Percentiles rank a stretch among this genome's conserved stretches.
Evolutionary conservation across 148 eudicot species (phyloP).

Genomic region (Fagopyrum esculentum): DNA sequence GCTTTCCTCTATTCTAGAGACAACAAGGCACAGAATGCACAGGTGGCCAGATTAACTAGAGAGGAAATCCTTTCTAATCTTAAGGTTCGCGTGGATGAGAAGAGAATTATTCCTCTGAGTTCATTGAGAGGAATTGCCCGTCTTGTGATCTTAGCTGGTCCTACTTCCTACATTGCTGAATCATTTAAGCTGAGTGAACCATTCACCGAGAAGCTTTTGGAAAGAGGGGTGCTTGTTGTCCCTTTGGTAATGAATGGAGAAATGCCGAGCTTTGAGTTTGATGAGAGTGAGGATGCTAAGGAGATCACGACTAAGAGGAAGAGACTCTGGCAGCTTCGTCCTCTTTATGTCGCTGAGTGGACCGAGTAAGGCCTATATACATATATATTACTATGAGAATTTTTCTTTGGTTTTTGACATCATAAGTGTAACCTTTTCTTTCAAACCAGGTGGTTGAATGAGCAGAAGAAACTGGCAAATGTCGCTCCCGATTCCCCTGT

Average conservation of each 20-base stretch:
- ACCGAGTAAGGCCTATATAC: conserved; percentile 42
- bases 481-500: conserved; percentile 85
- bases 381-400: not conserved
- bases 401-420: not conserved
- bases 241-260: conserved; percentile 68
- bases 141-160: conserved; percentile 78
- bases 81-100: conserved; percentile 67
- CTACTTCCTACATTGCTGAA: conserved; percentile 61
- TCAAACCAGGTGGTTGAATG: conserved; percentile 75
- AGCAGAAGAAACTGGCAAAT: conserved; percentile 78
- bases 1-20: conserved; percentile 77
- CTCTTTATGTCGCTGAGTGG: conserved; percentile 61
- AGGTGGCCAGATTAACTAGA: conserved; percentile 72
- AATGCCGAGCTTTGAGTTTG: conserved; percentile 54
- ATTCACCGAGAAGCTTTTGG: conserved; percentile 59
- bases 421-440: not conserved
- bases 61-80: conserved; percentile 83
- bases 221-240: conserved; percentile 84
- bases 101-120: conserved; percentile 54
- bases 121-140: conserved; percentile 83
- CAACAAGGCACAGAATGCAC: conserved; percentile 70
- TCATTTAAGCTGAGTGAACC: conserved; percentile 60
- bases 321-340: conserved; percentile 81
- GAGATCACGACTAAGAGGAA: conserved; percentile 43
- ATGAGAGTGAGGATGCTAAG: conserved; percentile 48